Conservation (phyloP, 2,329 filamentous ascomycete species). For the Microthyrium microscopicum region DNA sequence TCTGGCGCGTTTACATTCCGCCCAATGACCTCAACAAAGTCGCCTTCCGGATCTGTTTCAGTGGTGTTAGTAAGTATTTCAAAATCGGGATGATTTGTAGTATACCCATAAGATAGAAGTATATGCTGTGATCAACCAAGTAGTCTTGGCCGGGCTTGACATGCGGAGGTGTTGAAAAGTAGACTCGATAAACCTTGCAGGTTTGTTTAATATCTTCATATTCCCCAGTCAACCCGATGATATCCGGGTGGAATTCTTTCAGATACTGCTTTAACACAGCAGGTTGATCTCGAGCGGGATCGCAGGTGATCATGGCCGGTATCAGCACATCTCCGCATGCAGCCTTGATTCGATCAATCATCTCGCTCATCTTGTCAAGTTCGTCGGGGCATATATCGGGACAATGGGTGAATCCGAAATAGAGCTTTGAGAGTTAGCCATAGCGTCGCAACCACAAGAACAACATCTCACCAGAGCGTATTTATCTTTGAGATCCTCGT, state of each 20-base stretch:
- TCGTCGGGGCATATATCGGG: conserved; percentile 98
- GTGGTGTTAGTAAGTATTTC: not conserved
- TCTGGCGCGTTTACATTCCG: conserved; percentile 83
- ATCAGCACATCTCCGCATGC: conserved; percentile 38
- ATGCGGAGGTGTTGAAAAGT: conserved; percentile 81
- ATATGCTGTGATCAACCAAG: conserved; percentile 95
- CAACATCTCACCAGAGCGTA: conserved; percentile 50
- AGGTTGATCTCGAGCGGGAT: conserved; percentile 80
- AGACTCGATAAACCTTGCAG: conserved; percentile 92
- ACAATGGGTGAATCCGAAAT: conserved; percentile 97
- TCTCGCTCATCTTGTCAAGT: conserved; percentile 96
- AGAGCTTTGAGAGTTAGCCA: conserved; percentile 34
- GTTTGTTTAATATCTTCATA: conserved; percentile 88
- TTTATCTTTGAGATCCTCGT: conserved; percentile 69
- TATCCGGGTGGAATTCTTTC: conserved; percentile 70
- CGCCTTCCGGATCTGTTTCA: conserved; percentile 66
- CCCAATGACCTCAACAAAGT: conserved; percentile 94
- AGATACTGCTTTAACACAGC: conserved; percentile 73
- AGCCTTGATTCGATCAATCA: conserved; percentile 55
- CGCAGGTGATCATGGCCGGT: conserved; percentile 88
- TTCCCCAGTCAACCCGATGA: conserved; percentile 79
- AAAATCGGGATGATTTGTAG: conserved; percentile 12
- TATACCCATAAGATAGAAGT: conserved; percentile 88
- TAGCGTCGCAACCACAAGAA: not conserved
- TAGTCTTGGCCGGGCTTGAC: conserved; percentile 93